A percentile compares a stretch with the other conserved stretches of the same genome.
Evolutionary conservation across 2,329 filamentous ascomycete genomes (phyloP).

Genomic region (Fusarium nelsonii): DNA sequence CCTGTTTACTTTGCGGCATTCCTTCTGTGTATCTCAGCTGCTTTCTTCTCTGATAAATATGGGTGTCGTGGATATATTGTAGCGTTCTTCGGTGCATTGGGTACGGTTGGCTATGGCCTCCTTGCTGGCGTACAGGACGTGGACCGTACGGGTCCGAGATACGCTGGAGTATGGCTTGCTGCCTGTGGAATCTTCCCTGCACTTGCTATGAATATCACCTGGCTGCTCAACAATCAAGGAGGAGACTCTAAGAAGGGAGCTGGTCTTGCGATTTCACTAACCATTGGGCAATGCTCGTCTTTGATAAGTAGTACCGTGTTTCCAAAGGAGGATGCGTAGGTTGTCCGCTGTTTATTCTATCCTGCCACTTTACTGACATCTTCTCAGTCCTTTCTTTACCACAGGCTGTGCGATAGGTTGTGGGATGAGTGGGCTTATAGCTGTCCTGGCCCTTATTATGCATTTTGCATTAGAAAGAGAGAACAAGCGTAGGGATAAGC

Average conservation of each 20-base stretch:
- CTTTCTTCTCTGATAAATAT: conserved; percentile 27
- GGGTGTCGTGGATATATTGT: conserved; percentile 29
- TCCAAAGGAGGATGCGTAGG: conserved; percentile 32
- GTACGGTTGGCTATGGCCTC: neutral
- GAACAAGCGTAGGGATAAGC: conserved; percentile 1
- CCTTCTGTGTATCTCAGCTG: conserved; percentile 13
- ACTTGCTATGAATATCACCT: conserved; percentile 21
- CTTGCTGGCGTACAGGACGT: conserved; percentile 9
- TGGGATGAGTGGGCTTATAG: conserved; percentile 17
- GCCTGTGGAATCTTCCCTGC: conserved; percentile 28
- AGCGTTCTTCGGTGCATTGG: neutral
- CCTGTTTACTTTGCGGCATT: conserved; percentile 26
- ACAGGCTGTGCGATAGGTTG: conserved; percentile 33
- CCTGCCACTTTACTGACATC: neutral
- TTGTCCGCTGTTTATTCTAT: fast-evolving
- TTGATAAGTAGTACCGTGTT: conserved; percentile 35
- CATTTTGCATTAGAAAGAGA: conserved; percentile 20
- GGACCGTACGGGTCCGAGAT: conserved; percentile 1
- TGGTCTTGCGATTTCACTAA: conserved; percentile 12
- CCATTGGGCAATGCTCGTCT: conserved; percentile 33
- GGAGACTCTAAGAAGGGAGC: conserved; percentile 28
- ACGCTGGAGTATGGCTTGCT: conserved; percentile 32
- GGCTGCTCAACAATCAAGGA: conserved; percentile 36
- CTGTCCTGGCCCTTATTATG: conserved; percentile 6
- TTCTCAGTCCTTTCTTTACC: conserved; percentile 11